Evolutionary conservation across 1,284 basidiomycete genomes (phyloP), one percentile per base, ranked within the genome.

Genomic region (Ceratobasidium sp.): DNA sequence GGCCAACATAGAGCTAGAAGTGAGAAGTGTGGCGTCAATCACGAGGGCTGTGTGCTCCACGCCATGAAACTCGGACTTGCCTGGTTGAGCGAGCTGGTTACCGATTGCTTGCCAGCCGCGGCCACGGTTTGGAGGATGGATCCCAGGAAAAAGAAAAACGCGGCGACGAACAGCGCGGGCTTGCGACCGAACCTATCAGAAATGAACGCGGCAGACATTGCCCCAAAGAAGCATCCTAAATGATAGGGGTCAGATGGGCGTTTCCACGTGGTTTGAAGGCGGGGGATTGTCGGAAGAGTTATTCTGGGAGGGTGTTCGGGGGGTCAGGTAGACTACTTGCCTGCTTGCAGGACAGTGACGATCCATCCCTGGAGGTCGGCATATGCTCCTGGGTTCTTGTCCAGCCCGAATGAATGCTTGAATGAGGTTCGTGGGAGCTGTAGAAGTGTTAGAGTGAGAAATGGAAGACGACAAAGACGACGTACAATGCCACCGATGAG

Each of bases 41-140:
- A 44, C 46, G 12, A 49, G 12, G 20, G 61, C 61, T 10, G 40
- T 64, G 61, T 20, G n/a, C 9, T 64, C 61, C 61, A 64, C 40
- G 61, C 23, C 6, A 49, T 49, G 33, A 44, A 12, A 9, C 7
- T 64, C 13, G 12, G 33, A 64, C 20, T 46, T 23, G 23, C 61
- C 79, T 83, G 83, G 68, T 78, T 79, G 20, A 82, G 79, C 3
- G 81, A 80, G 6, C 80, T 55, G 3, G 23, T 68, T 26, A 78
- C 18, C 42, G 81, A 80, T 77, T 83, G 82, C 12, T 81, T 80
- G 20, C 79, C 49, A 1, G 82, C 76, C 5, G 78, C 71, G 42
- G 83, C 82, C 55, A 78, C 78, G 58, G 80, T 82, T 78, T 84
- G 83, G 49, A 84, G 80, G 39, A 83, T 51, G 44, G 82, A 83